A percentile compares a stretch with the other conserved stretches of the same genome.
Conservation (phyloP, 805 yeast genomes). For the Cyberlindnera maritima region DNA sequence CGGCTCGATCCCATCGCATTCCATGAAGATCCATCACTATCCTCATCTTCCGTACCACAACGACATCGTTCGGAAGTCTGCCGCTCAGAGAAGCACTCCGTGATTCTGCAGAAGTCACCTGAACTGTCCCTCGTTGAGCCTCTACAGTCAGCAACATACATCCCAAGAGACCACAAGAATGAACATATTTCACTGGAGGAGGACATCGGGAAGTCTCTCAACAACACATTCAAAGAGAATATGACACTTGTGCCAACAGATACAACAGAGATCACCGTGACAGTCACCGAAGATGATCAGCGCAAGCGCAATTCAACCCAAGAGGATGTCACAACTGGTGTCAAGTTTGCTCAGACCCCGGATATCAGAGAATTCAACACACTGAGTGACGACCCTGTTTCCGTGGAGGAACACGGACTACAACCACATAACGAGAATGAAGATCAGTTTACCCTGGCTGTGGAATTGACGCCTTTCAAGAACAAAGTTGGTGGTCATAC, state of each 20-base stretch:
- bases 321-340: background rate
- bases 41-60: conserved; percentile 1
- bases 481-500: conserved; percentile 98
- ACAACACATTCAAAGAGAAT: background rate
- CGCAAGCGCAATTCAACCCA: background rate
- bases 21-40: conserved; percentile 5
- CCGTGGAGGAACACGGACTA: conserved; percentile 8
- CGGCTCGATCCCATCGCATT: conserved; percentile 12
- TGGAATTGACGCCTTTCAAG: conserved; percentile 85
- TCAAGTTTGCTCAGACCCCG: conserved; percentile 15
- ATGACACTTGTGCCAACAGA: background rate
- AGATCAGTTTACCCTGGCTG: conserved; percentile 62
- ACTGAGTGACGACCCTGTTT: conserved; percentile 7
- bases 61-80: conserved; percentile 13
- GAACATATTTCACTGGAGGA: conserved; percentile 18
- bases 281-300: background rate
- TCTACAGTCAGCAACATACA: conserved; percentile 66
- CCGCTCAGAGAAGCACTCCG: conserved; percentile 1
- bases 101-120: conserved; percentile 6
- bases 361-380: conserved; percentile 14
- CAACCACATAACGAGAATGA: too few relatives aligned
- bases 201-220: conserved; percentile 11
- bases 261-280: background rate
- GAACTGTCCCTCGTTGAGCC: conserved; percentile 43
- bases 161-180: conserved; percentile 55